Percentiles rank a stretch among this genome's conserved stretches.
These are phyloP conservation scores for Fusarium xylarioides DNA, from an alignment of 2,329 filamentous ascomycete species.

Conservation along the genomic window DNA sequence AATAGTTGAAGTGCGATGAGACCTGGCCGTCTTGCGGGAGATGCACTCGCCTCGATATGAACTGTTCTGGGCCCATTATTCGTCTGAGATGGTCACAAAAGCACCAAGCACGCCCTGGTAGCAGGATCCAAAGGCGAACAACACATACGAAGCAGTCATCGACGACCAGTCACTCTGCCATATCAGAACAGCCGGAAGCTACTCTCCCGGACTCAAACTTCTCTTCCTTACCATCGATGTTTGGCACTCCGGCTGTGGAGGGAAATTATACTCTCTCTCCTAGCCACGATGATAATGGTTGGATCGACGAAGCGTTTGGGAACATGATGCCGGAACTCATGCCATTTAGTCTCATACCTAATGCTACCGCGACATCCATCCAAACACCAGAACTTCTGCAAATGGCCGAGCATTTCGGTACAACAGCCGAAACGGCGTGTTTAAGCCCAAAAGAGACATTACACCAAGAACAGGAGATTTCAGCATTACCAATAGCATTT, in stretches of 20 bases:
- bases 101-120: neutral
- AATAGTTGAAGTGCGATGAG: neutral
- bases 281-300: neutral
- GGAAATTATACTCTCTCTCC: neutral
- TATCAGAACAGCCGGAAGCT: neutral
- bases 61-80: neutral
- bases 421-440: fast-evolving
- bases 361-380: fast-evolving
- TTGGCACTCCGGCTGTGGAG: fast-evolving
- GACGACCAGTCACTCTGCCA: fast-evolving
- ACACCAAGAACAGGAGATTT: fast-evolving
- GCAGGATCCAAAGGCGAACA: fast-evolving
- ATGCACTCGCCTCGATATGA: neutral
- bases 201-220: fast-evolving
- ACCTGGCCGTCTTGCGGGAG: neutral
- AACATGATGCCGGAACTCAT: neutral
- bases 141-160: neutral
- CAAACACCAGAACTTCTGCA: neutral
- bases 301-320: neutral
- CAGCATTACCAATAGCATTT: fast-evolving
- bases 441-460: fast-evolving
- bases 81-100: neutral
- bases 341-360: too few relatives aligned
- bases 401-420: fast-evolving
- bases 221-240: fast-evolving